These are phyloP conservation scores for Penicillium frequentans DNA, from an alignment of 2,329 filamentous ascomycete genomes.

Conservation along the genomic window DNA sequence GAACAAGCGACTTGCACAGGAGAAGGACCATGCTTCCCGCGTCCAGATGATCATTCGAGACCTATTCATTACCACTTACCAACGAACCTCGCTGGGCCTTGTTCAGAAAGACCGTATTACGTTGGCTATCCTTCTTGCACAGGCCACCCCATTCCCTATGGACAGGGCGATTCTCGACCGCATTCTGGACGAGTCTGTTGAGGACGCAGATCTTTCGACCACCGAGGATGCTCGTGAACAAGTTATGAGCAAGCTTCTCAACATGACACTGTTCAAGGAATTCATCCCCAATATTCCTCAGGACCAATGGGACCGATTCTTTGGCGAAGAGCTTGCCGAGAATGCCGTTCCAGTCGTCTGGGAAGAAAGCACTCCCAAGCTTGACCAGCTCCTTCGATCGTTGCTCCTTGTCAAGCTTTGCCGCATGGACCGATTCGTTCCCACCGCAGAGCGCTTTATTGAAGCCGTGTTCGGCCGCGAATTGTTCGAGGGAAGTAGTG, in stretches of 20 bases:
- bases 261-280: conserved; percentile 71
- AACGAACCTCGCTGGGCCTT: conserved; percentile 87
- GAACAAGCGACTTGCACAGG: conserved; percentile 70
- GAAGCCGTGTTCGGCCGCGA: conserved; percentile 78
- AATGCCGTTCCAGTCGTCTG: conserved; percentile 76
- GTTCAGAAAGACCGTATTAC: conserved; percentile 94
- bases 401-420: conserved; percentile 91
- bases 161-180: conserved; percentile 85
- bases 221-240: conserved; percentile 64
- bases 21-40: conserved; percentile 73
- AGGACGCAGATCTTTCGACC: conserved; percentile 76
- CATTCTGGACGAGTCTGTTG: conserved; percentile 75
- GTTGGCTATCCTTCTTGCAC: conserved; percentile 89
- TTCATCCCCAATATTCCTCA: conserved; percentile 63
- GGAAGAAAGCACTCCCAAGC: conserved; percentile 62
- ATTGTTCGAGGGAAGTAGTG: conserved; percentile 80
- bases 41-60: conserved; percentile 89
- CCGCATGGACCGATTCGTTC: conserved; percentile 92
- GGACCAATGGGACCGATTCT: conserved; percentile 76
- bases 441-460: conserved; percentile 88
- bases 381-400: conserved; percentile 78
- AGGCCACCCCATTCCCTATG: conserved; percentile 95
- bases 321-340: conserved; percentile 83
- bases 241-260: conserved; percentile 66
- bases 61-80: conserved; percentile 87